phyloP scores from a whole-genome alignment of 768 basidiomycete species.

The Agrocybe praecox region DNA sequence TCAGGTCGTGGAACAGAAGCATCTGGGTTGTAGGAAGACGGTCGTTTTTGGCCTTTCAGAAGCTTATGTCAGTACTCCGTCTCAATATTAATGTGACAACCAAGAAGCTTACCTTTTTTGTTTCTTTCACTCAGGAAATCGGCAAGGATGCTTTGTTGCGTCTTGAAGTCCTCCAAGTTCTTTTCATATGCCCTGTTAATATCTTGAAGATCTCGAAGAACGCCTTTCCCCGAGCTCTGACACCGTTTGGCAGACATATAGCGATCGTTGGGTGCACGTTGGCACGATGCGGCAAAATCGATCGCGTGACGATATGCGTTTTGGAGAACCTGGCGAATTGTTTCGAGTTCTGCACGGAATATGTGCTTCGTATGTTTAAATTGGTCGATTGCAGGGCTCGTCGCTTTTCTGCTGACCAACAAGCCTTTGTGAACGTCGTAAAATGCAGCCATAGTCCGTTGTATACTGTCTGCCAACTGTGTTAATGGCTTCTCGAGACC shows the following conservation, averaged over 20 bases:
- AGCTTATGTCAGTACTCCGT: not conserved
- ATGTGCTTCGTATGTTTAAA: conserved; percentile 16
- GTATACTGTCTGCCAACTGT: conserved; percentile 18
- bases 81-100: not conserved
- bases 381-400: conserved; percentile 11
- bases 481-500: conserved; percentile 17
- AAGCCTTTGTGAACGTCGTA: conserved; percentile 20
- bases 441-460: conserved; percentile 17
- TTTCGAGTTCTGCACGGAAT: conserved; percentile 19
- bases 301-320: conserved; percentile 20
- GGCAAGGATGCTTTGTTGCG: conserved; percentile 5
- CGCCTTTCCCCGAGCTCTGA: conserved; percentile 17
- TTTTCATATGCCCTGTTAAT: conserved; percentile 14
- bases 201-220: conserved; percentile 17
- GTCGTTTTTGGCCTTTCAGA: not conserved
- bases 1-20: conserved; percentile 2
- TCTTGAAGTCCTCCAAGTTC: conserved; percentile 12
- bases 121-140: not conserved
- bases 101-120: conserved; percentile 12
- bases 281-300: conserved; percentile 19
- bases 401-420: conserved; percentile 6
- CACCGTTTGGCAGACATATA: conserved; percentile 18
- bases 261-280: conserved; percentile 21
- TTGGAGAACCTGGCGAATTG: conserved; percentile 18
- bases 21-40: not conserved